Evolutionary conservation across 176 grass and related monocot genomes (phyloP), one percentile per base, ranked within the genome.

Genomic region (Melocanna baccifera): DNA sequence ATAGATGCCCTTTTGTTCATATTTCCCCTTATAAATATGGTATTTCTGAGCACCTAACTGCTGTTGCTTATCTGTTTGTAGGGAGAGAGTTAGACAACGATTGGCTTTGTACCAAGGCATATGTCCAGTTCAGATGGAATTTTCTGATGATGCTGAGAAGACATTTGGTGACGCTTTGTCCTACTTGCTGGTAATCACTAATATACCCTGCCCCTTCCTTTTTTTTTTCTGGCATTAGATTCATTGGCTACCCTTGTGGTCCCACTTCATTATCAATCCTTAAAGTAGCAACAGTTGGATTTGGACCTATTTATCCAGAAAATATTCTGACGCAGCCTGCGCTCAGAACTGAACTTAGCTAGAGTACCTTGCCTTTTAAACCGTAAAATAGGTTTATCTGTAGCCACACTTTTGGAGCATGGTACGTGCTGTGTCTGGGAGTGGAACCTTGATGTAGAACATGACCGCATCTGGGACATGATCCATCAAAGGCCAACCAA

Each of bases 21-120:
- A 75, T 67, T 72, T 82, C 62, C 12, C 23, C 75, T 75, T 80
- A 34, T 19, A 83, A 69, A 80, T 32, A 28, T 86, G 59, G 7
- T 28, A 69, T 79, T 42, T 83, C 68, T 58, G 16, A 52, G 29
- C 74, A 62, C 19, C 13, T 83, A 75, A 68, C n/a, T 58, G 15
- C 41, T 81, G 30, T 85, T 79, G 29, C 25, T 70, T 62, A 20
- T 88, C 46, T 85, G 43, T 83, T 84, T 95, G 62, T 50, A 99
- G 96, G 71, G 96, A 99, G 80, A 90, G 90, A 87, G 93, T 99
- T 56, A 94, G 91, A 87, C 96, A 99, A 86, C 86, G 96, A 67
- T 79, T 99, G 81, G 91, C 96, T 53, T 78, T 99, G 62, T 99
- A 96, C 86, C 96, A 99, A 92, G 96, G 96, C 40, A 88, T 99